These are phyloP conservation scores for Elaeis oleifera DNA, from an alignment of 202 grass and related monocot genomes.

Conservation along the genomic window DNA sequence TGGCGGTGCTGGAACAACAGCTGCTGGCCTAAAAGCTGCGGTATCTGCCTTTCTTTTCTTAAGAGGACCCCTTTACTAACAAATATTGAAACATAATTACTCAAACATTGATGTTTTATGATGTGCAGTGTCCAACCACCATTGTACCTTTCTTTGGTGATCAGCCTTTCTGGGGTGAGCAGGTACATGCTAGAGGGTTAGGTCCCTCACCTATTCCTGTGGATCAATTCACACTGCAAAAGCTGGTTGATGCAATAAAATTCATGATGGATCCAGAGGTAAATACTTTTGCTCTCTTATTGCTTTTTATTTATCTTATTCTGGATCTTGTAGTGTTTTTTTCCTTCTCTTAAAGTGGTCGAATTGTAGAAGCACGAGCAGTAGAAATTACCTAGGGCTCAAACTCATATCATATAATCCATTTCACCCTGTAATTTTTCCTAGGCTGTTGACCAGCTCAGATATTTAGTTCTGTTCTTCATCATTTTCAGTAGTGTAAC, in stretches of 20 bases:
- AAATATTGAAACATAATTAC: background rate
- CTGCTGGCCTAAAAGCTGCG: conserved; percentile 41
- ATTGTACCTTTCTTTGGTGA: conserved; percentile 24
- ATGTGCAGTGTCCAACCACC: conserved; percentile 16
- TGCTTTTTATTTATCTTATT: too few species aligned
- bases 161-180: conserved; percentile 20
- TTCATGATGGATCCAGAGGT: conserved; percentile 17
- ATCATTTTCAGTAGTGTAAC: too few species aligned
- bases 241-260: conserved; percentile 6
- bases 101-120: background rate
- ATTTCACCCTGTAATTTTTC: too few species aligned
- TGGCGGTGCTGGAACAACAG: conserved; percentile 44
- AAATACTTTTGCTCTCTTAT: background rate
- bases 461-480: too few species aligned
- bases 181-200: conserved; percentile 7
- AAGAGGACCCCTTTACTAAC: background rate
- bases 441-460: too few species aligned
- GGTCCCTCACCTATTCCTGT: conserved; percentile 22
- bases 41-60: conserved; percentile 3
- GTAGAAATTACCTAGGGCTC: too few species aligned
- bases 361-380: too few species aligned
- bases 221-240: background rate
- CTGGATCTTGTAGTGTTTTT: too few species aligned
- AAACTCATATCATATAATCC: too few species aligned
- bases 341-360: too few species aligned